These are phyloP conservation scores for Dictyostelium purpureum DNA, from an alignment of 78 protist species.

Conservation along the genomic window DNA sequence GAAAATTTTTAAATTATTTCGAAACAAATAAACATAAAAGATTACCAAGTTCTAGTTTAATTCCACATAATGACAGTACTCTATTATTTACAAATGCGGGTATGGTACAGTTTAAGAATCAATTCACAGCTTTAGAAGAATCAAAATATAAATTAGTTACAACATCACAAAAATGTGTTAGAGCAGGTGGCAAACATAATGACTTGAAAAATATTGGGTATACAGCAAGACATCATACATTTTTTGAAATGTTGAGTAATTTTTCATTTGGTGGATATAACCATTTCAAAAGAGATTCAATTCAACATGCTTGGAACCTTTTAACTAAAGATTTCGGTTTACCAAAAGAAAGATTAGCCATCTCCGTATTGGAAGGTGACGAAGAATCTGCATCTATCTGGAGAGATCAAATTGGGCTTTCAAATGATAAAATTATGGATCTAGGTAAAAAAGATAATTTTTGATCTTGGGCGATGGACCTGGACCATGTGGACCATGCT, in stretches of 20 bases:
- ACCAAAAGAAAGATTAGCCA: constrained; percentile 52
- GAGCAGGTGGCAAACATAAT: constrained; percentile 88
- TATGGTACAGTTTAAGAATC: constrained; percentile 65
- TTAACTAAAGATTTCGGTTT: constrained; percentile 52
- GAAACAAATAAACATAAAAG: constrained; percentile 55
- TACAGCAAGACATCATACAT: constrained; percentile 90
- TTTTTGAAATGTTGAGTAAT: constrained; percentile 91
- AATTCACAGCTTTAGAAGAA: constrained; percentile 23
- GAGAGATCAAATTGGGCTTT: constrained; percentile 55
- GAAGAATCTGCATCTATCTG: constrained; percentile 69
- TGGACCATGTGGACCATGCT: constrained; percentile 93
- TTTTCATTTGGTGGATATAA: constrained; percentile 81
- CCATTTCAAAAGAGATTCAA: constrained; percentile 61
- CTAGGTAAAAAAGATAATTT: constrained; percentile 78
- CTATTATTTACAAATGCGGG: constrained; percentile 86
- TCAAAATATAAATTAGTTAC: constrained; percentile 12
- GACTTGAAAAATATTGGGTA: constrained; percentile 88
- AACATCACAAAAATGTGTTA: constrained; percentile 74
- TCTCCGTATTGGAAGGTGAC: constrained; percentile 79
- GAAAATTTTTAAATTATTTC: constrained; percentile 51
- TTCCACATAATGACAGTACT: constrained; percentile 73
- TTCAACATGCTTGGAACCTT: constrained; percentile 82
- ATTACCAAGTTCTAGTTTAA: constrained; percentile 17
- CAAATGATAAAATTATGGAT: constrained; percentile 45
- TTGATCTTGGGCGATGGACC: constrained; percentile 85